phyloP scores from a whole-genome alignment of 805 yeast genomes.

The Candida incommunis region DNA sequence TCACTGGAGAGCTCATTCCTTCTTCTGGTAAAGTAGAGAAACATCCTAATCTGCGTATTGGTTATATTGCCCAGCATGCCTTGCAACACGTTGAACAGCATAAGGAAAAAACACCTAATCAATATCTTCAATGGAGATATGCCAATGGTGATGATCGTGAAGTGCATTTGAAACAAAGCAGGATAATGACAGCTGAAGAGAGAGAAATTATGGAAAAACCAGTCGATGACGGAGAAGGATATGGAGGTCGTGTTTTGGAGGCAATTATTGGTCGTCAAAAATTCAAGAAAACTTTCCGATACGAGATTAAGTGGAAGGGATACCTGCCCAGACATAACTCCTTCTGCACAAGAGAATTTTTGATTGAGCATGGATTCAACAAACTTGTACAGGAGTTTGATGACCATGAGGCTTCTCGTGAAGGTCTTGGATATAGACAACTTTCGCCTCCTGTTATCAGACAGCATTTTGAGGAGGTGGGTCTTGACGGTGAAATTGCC shows the following conservation, averaged over 20 bases:
- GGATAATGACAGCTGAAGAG: conserved; percentile 73
- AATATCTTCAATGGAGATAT: conserved; percentile 96
- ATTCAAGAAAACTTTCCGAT: conserved; percentile 90
- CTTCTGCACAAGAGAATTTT: conserved; percentile 76
- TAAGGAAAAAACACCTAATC: conserved; percentile 95
- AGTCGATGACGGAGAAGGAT: conserved; percentile 72
- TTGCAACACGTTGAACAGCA: conserved; percentile 94
- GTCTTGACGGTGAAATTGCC: conserved; percentile 95
- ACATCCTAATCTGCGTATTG: conserved; percentile 95
- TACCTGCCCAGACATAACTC: conserved; percentile 91
- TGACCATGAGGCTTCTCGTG: conserved; percentile 98
- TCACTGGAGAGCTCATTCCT: conserved; percentile 87
- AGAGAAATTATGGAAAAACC: conserved; percentile 62
- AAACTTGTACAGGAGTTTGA: conserved; percentile 92
- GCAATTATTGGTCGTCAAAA: conserved; percentile 97
- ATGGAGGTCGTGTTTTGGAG: conserved; percentile 79
- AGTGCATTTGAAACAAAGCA: conserved; percentile 81
- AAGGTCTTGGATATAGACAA: conserved; percentile 97
- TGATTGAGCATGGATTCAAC: conserved; percentile 73
- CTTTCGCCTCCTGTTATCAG: conserved; percentile 82
- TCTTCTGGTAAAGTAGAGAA: conserved; percentile 83
- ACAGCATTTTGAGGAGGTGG: conserved; percentile 94
- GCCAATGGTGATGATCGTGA: conserved; percentile 97
- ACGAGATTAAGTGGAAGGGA: conserved; percentile 85
- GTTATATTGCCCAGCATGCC: conserved; percentile 98